Conservation (phyloP, 225 moss, liverwort and hornwort species). For the Polytrichum commune region DNA sequence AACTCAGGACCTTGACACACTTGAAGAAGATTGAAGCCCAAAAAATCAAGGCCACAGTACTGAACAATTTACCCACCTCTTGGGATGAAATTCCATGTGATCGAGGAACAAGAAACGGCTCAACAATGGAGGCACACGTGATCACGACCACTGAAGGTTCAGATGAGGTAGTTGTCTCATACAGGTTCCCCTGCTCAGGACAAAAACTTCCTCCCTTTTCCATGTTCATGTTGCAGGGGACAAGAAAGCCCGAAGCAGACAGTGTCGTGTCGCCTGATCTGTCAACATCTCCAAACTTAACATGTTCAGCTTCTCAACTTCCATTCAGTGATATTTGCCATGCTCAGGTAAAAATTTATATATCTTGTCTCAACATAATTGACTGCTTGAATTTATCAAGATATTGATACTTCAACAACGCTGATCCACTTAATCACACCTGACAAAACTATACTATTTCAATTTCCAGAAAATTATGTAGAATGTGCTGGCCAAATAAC, state of each 20-base stretch:
- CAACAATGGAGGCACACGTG: conserved; percentile 97
- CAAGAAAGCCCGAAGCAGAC: conserved; percentile 92
- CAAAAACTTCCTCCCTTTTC: conserved; percentile 36
- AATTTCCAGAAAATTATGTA: too few species aligned
- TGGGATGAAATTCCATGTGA: conserved; percentile 58
- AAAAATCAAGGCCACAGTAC: too few species aligned
- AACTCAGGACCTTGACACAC: too few species aligned
- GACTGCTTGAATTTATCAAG: too few species aligned
- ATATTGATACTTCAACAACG: too few species aligned
- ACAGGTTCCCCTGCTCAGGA: conserved; percentile 30
- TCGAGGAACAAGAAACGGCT: conserved; percentile 89
- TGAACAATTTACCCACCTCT: conserved; percentile 36
- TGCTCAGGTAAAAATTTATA: too few species aligned
- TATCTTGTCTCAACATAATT: too few species aligned
- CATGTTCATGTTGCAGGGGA: conserved; percentile 61
- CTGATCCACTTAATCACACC: too few species aligned
- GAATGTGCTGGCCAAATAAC: too few species aligned
- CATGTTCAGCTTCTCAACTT: neutral
- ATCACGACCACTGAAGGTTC: conserved; percentile 79
- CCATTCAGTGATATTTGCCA: too few species aligned
- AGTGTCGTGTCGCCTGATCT: conserved; percentile 98
- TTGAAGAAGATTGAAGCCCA: too few species aligned
- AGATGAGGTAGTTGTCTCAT: conserved; percentile 53
- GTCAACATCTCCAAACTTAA: conserved; percentile 20
- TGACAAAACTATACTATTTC: too few species aligned